Conservation (phyloP, 2,329 filamentous ascomycete genomes). For the Aspergillus sp. region DNA sequence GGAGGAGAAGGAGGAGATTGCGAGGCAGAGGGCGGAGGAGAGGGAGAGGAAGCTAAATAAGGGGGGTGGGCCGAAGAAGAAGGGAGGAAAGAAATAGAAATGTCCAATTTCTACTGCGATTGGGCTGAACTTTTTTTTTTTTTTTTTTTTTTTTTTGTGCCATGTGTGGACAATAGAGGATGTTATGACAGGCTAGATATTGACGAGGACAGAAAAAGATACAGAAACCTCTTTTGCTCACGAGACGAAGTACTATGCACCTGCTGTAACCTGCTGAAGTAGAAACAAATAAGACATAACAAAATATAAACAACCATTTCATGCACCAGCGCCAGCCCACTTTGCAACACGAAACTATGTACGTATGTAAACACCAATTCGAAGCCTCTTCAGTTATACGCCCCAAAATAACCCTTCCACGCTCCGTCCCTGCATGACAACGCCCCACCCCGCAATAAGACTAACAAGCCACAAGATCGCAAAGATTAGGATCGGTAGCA, state of each 20-base stretch:
- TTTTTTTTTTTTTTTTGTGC: background rate
- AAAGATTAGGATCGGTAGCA: slow-evolving; percentile 61
- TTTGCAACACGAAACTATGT: slow-evolving; percentile 1
- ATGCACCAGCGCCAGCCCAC: slow-evolving; percentile 28
- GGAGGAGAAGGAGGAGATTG: slow-evolving; percentile 48
- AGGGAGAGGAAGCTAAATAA: slow-evolving; percentile 36
- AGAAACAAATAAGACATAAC: background rate
- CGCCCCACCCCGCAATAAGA: slow-evolving; percentile 47
- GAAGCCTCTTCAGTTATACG: slow-evolving; percentile 23
- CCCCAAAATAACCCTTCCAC: slow-evolving; percentile 48
- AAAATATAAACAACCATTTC: background rate
- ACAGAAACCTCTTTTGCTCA: background rate
- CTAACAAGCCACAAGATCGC: slow-evolving; percentile 59
- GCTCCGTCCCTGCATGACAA: slow-evolving; percentile 45
- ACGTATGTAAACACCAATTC: background rate
- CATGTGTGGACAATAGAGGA: background rate
- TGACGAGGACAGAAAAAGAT: background rate
- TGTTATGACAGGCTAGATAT: background rate
- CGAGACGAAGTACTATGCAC: background rate
- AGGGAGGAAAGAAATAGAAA: slow-evolving; percentile 22
- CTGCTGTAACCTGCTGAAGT: background rate
- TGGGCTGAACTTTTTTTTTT: background rate
- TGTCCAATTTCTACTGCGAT: background rate
- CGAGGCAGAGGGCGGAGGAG: slow-evolving; percentile 38
- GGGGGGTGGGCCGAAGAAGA: slow-evolving; percentile 38